Conservation (phyloP, 108 stramenopile species). For the Epithemia pelagica region DNA sequence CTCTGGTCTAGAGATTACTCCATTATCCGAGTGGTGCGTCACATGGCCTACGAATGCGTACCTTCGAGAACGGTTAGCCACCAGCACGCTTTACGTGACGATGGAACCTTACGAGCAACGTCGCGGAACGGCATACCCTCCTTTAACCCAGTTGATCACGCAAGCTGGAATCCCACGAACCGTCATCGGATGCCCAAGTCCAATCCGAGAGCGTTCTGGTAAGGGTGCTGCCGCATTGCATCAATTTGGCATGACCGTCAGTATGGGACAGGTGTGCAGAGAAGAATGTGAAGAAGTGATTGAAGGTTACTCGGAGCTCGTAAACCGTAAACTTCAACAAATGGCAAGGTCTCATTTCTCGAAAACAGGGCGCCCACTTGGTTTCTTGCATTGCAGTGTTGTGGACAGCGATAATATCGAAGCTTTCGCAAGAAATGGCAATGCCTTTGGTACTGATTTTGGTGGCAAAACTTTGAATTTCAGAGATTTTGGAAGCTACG, state of each 20-base stretch:
- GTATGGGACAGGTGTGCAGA: constrained; percentile 39
- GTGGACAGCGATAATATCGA: constrained; percentile 72
- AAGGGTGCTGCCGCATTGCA: constrained; percentile 60
- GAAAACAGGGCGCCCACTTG: constrained; percentile 53
- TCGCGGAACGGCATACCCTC: constrained; percentile 54
- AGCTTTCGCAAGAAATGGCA: constrained; percentile 78
- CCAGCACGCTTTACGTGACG: constrained; percentile 69
- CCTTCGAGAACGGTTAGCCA: constrained; percentile 42
- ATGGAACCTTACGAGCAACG: constrained; percentile 59
- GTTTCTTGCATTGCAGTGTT: constrained; percentile 82
- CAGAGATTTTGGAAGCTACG: constrained; percentile 75
- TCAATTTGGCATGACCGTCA: constrained; percentile 54
- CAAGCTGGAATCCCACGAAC: constrained; percentile 52
- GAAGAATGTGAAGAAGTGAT: constrained; percentile 53
- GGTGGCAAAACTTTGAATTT: constrained; percentile 62
- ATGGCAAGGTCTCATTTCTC: constrained; percentile 61
- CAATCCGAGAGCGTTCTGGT: constrained; percentile 45
- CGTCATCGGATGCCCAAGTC: constrained; percentile 75
- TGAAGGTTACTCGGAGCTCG: constrained; percentile 40
- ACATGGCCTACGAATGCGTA: constrained; percentile 49
- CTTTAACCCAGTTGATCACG: constrained; percentile 68
- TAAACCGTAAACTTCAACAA: constrained; percentile 48
- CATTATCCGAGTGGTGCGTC: constrained; percentile 72
- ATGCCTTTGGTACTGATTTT: constrained; percentile 76
- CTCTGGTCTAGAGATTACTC: constrained; percentile 55